Evolutionary conservation across 1,284 basidiomycete species (phyloP), one percentile per base, ranked within the genome.

Genomic region (Puccinia sorghi): DNA sequence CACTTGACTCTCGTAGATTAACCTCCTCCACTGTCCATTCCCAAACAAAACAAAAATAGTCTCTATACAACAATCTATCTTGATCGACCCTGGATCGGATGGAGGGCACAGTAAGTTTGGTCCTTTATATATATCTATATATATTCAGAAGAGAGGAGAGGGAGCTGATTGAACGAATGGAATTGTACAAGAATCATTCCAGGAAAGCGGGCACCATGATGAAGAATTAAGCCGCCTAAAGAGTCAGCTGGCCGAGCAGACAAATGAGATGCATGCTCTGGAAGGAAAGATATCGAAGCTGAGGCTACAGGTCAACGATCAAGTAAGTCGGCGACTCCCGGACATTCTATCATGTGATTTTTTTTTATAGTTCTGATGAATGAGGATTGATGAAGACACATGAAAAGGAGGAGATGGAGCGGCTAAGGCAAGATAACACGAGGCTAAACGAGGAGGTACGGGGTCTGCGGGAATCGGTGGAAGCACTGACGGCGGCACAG

Each of bases 191-290:
- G 81, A 80, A 81, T 89, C 79, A 13, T 81, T 80, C 8, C 89
- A 89, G 1, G 91, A 91, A 83, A 91, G 88, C 82, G 88, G 90
- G 1, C 93, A 95, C 83, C 89, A 90, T 2, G 88, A 89, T 17
- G 90, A 92, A 85, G 86, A 96, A 59, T 90, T 96, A 80, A 88
- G 89, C 17, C 92, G 92, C 1, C 86, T 97, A 74, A 89, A 92
- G 57, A 90, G 91, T 67, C 90, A 92, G 78, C 90, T 97, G 80
- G 89, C 89, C 61, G 89, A 88, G 46, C 93, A 96, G 83, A 88
- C 90, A 1, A 87, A 89, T 72, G 93, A 97, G 83, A 88, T 93
- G 64, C 90, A 91, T 61, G 83, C 85, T 27, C 85, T 93, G 76
- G 79, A 81, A 27, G 79, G 81, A 9, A 74, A 82, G 77, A 83